Evolutionary conservation across 2,329 filamentous ascomycete genomes (phyloP).

Genomic region (Fusarium proliferatum): DNA sequence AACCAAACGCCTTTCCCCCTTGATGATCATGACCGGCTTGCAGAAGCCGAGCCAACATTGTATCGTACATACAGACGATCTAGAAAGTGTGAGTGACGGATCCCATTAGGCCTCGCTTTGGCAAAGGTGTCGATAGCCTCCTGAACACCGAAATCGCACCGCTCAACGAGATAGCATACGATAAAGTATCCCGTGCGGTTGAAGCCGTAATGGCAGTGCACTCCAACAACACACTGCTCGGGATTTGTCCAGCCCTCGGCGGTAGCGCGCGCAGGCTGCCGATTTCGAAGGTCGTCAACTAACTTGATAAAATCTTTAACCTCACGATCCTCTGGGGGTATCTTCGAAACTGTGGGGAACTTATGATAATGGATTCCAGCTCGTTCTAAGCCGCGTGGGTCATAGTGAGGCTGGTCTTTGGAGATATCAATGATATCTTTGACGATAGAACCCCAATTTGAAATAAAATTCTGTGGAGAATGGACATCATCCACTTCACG

Average conservation of each 20-base stretch:
- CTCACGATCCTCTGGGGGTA: constrained; percentile 74
- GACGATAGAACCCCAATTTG: constrained; percentile 73
- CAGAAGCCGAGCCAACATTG: constrained; percentile 45
- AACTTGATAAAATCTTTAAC: constrained; percentile 65
- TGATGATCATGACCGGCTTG: not conserved
- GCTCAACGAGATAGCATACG: constrained; percentile 89
- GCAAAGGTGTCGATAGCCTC: constrained; percentile 85
- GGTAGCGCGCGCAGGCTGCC: constrained; percentile 55
- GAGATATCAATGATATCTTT: constrained; percentile 89
- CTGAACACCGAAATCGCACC: constrained; percentile 75
- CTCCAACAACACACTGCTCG: constrained; percentile 70
- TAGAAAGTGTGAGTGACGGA: constrained; percentile 89
- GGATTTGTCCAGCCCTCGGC: constrained; percentile 56
- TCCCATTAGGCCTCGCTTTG: constrained; percentile 78
- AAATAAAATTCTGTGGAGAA: constrained; percentile 77
- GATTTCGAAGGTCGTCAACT: constrained; percentile 68
- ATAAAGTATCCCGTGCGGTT: constrained; percentile 95
- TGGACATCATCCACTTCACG: constrained; percentile 88
- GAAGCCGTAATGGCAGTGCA: constrained; percentile 97
- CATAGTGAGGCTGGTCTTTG: constrained; percentile 90
- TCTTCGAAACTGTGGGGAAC: constrained; percentile 91
- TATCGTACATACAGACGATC: constrained; percentile 87
- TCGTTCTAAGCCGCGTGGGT: constrained; percentile 75
- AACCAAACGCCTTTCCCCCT: not conserved
- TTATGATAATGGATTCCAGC: constrained; percentile 81